These are phyloP conservation scores for Cydonia oblonga DNA, from an alignment of 331 rosid genomes.

Conservation along the genomic window DNA sequence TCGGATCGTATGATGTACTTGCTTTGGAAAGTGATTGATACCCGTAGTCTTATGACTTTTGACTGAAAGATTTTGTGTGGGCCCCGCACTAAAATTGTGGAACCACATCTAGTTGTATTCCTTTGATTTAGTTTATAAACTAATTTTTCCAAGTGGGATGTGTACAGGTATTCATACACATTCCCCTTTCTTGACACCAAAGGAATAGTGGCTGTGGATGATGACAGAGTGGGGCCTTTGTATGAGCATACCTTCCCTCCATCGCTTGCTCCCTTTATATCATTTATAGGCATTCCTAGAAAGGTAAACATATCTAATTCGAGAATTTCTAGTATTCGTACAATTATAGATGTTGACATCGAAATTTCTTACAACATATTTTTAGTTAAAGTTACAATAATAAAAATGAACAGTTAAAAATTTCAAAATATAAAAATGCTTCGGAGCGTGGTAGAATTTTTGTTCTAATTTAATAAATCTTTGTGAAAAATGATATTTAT, in stretches of 20 bases:
- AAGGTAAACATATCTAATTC: slow-evolving; percentile 31
- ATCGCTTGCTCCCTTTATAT: slow-evolving; percentile 78
- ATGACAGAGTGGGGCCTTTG: slow-evolving; percentile 88
- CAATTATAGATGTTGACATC: neutral
- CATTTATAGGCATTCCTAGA: slow-evolving; percentile 78
- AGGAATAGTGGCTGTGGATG: slow-evolving; percentile 85
- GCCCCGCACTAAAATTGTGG: slow-evolving; percentile 12
- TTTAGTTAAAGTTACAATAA: neutral
- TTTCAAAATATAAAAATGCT: no score
- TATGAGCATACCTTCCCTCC: slow-evolving; percentile 97
- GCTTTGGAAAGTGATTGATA: slow-evolving; percentile 12
- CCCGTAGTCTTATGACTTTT: neutral
- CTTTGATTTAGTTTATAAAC: neutral
- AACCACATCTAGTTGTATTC: neutral
- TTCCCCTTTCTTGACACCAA: slow-evolving; percentile 95
- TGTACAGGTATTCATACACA: slow-evolving; percentile 73
- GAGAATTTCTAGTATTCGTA: neutral
- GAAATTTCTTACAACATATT: no score
- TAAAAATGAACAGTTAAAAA: no score
- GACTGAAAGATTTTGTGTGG: slow-evolving; percentile 22
- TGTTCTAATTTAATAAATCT: no score
- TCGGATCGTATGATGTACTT: neutral
- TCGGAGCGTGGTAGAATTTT: no score
- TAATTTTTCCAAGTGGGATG: slow-evolving; percentile 7
- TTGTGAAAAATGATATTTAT: no score